phyloP scores from a whole-genome alignment of 805 yeast species.

The Saturnispora diversa region DNA sequence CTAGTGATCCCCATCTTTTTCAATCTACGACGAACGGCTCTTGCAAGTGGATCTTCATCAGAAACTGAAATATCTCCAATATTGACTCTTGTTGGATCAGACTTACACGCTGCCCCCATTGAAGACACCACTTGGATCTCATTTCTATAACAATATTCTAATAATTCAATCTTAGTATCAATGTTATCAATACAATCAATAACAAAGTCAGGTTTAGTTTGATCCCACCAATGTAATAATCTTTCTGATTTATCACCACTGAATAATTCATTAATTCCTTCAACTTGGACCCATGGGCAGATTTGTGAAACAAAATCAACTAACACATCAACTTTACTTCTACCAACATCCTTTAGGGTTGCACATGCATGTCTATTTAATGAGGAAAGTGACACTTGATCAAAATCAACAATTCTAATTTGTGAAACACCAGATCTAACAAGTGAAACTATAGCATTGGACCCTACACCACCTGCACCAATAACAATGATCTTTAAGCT shows the following conservation, averaged over 20 bases:
- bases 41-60: slow-evolving; percentile 88
- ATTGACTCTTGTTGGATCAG: slow-evolving; percentile 88
- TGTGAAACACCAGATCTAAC: slow-evolving; percentile 83
- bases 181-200: slow-evolving; percentile 96
- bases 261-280: slow-evolving; percentile 74
- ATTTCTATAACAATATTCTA: slow-evolving; percentile 59
- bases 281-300: slow-evolving; percentile 92
- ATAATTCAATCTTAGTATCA: slow-evolving; percentile 89
- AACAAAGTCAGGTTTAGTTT: slow-evolving; percentile 60
- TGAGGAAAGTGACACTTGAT: slow-evolving; percentile 89
- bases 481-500: slow-evolving; percentile 64
- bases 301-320: slow-evolving; percentile 57
- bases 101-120: slow-evolving; percentile 96
- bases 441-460: slow-evolving; percentile 89
- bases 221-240: slow-evolving; percentile 36
- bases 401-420: slow-evolving; percentile 82
- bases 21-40: slow-evolving; percentile 77
- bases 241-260: slow-evolving; percentile 54
- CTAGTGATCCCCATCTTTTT: slow-evolving; percentile 67
- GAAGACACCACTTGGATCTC: slow-evolving; percentile 70
- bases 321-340: slow-evolving; percentile 77
- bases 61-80: slow-evolving; percentile 84
- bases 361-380: slow-evolving; percentile 95
- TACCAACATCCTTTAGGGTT: slow-evolving; percentile 83
- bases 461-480: slow-evolving; percentile 99